Evolutionary conservation across 768 basidiomycete species (phyloP), one percentile per base, ranked within the genome.

Genomic region (Sporobolomyces roseus): DNA sequence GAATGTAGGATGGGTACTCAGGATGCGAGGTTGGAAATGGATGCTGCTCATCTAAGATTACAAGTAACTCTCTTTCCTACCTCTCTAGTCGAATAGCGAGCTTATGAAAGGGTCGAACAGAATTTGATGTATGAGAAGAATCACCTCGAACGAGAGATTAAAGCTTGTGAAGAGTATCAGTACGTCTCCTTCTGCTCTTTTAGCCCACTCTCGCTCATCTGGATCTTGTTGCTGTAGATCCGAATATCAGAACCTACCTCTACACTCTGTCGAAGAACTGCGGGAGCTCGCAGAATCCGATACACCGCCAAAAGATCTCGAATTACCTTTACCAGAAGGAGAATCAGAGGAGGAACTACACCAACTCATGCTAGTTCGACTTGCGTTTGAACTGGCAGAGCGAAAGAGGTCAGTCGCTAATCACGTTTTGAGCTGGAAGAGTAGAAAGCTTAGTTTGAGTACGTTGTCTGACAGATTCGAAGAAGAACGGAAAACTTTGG

Each of bases 41-140:
- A 93, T 80, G 87, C 91, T 79, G 87, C 89, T 0, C 86, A 91
- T 78, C 85, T 93, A 45, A 30, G 71, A 43, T 36, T 73, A 25
- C 71, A 72, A 63, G 71, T 68, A 29, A 23, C 33, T 17, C 29
- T 33, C 7, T 21, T 23, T 54, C 6, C 13, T 21, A 17, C 53
- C 6, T 2, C 2, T 2, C 36, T 25, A 29, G 49, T 14, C 3
- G 2, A 19, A 41, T 9, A 41, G 10, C 17, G 38, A 41, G 10
- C 38, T 9, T 41, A 41, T 41, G n/a, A n/a, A n/a, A 41, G 10
- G 38, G 12, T 38, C 27, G 84, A 90, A 35, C 90, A 93, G 79
- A 93, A 93, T 72, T 81, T 92, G 41, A 83, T 88, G 55, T 93
- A 93, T 74, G 91, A 93, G 79, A 90, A 89, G 77, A 84, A 90